These are phyloP conservation scores for Simplicillium sp. DNA, from an alignment of 2,329 filamentous ascomycete genomes.

Conservation along the genomic window DNA sequence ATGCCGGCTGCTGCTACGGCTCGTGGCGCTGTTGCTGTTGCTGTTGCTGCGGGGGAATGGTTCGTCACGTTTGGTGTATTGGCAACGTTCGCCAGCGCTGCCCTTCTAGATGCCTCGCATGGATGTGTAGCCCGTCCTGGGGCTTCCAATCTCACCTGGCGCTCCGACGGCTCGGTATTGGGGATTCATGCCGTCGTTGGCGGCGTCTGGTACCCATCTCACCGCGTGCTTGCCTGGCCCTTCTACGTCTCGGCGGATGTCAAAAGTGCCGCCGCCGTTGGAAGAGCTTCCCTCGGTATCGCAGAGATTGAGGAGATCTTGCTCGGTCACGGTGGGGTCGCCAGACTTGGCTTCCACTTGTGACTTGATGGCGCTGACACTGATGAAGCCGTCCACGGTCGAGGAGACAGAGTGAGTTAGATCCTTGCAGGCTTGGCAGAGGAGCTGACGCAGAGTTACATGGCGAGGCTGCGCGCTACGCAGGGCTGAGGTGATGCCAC, in stretches of 20 bases:
- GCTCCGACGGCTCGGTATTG: constrained; percentile 39
- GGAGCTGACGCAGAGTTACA: constrained; percentile 59
- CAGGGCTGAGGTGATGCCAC: constrained; percentile 18
- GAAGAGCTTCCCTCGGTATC: constrained; percentile 80
- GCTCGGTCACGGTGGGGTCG: constrained; percentile 29
- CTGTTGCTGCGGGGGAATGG: not conserved
- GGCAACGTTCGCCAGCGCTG: constrained; percentile 3
- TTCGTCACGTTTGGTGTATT: not conserved
- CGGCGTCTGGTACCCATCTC: constrained; percentile 46
- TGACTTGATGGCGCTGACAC: constrained; percentile 58
- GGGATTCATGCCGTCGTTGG: constrained; percentile 22
- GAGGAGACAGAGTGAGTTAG: constrained; percentile 28
- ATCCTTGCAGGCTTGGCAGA: constrained; percentile 70
- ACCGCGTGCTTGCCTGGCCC: constrained; percentile 31
- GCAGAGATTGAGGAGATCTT: constrained; percentile 73
- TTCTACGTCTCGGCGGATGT: constrained; percentile 45
- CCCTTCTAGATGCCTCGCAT: constrained; percentile 24
- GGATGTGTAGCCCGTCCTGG: constrained; percentile 36
- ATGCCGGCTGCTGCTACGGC: constrained; percentile 5
- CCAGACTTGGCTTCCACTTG: constrained; percentile 48
- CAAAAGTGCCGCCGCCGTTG: constrained; percentile 88
- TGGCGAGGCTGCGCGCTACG: constrained; percentile 48
- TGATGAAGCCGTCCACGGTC: constrained; percentile 56
- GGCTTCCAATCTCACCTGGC: constrained; percentile 63
- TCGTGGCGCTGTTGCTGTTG: not conserved